Evolutionary conservation across 495 filamentous ascomycete genomes (phyloP).

Genomic region (Xylaria curta): DNA sequence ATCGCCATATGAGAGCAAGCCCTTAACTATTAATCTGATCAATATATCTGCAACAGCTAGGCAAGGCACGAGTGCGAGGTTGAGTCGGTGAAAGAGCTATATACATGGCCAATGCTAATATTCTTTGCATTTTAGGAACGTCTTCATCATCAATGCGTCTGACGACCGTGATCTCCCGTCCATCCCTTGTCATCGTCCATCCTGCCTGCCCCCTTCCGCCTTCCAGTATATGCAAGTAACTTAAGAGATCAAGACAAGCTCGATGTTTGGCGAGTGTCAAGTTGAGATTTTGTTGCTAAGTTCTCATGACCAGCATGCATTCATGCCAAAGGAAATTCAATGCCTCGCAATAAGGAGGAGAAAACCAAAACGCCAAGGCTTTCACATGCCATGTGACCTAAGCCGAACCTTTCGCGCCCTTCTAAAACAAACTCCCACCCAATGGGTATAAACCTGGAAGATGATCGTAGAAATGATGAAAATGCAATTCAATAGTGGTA

Average conservation of each 20-base stretch:
- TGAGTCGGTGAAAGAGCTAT: conserved; percentile 13
- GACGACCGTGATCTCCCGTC: background rate
- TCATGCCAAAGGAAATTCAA: conserved; percentile 12
- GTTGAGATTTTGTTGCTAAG: conserved; percentile 8
- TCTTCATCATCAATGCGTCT: conserved; percentile 16
- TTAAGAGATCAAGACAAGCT: conserved; percentile 16
- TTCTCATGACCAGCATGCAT: background rate
- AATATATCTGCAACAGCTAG: conserved; percentile 19
- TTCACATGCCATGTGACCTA: conserved; percentile 15
- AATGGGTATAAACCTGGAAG: conserved; percentile 28
- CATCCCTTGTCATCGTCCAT: conserved; percentile 19
- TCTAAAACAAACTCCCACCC: conserved; percentile 31
- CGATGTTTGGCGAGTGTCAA: background rate
- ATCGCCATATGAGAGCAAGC: background rate
- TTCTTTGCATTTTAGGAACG: conserved; percentile 9
- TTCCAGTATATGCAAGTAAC: conserved; percentile 27
- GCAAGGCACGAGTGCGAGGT: background rate
- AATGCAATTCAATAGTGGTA: conserved; percentile 7
- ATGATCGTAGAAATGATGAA: conserved; percentile 19
- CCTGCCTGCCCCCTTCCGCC: conserved; percentile 14
- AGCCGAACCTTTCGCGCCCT: conserved; percentile 15
- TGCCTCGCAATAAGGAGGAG: conserved; percentile 12
- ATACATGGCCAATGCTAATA: conserved; percentile 5
- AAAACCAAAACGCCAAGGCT: conserved; percentile 22
- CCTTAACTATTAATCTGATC: conserved; percentile 8